These are phyloP conservation scores for Aphanoascus verrucosus DNA, from an alignment of 2,329 filamentous ascomycete species.

Conservation along the genomic window DNA sequence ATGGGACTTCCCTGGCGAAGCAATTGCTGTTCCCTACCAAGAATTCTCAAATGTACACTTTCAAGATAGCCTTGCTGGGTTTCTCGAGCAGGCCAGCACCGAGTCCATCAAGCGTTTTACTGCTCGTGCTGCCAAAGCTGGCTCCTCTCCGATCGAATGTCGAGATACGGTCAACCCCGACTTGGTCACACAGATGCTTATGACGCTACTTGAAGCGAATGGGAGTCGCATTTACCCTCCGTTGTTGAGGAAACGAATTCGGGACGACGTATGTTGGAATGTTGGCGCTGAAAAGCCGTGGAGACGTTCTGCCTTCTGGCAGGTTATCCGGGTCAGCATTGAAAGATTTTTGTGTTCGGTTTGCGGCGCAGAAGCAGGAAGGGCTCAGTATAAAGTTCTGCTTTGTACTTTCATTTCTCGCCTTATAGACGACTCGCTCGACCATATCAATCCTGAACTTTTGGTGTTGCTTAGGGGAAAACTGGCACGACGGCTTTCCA, in stretches of 20 bases:
- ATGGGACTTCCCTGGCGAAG: constrained; percentile 51
- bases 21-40: constrained; percentile 38
- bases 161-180: constrained; percentile 49
- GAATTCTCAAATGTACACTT: constrained; percentile 37
- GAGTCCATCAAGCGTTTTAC: constrained; percentile 46
- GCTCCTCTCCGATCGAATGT: constrained; percentile 39
- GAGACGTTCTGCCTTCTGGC: constrained; percentile 53
- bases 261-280: constrained; percentile 50
- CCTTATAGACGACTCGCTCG: constrained; percentile 36
- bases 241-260: constrained; percentile 46
- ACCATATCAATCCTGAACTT: constrained; percentile 25
- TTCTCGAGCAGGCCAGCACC: constrained; percentile 47
- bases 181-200: constrained; percentile 50
- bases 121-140: constrained; percentile 44
- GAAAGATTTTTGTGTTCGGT: constrained; percentile 39
- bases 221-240: constrained; percentile 34
- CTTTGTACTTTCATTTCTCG: constrained; percentile 41
- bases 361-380: constrained; percentile 26
- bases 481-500: constrained; percentile 47
- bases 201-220: constrained; percentile 48
- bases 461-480: constrained; percentile 41
- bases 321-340: constrained; percentile 49
- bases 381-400: constrained; percentile 48
- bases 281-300: constrained; percentile 44
- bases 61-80: constrained; percentile 38